Evolutionary conservation across 257 asterid species (phyloP).

Genomic region (Solanum medicagineum): DNA sequence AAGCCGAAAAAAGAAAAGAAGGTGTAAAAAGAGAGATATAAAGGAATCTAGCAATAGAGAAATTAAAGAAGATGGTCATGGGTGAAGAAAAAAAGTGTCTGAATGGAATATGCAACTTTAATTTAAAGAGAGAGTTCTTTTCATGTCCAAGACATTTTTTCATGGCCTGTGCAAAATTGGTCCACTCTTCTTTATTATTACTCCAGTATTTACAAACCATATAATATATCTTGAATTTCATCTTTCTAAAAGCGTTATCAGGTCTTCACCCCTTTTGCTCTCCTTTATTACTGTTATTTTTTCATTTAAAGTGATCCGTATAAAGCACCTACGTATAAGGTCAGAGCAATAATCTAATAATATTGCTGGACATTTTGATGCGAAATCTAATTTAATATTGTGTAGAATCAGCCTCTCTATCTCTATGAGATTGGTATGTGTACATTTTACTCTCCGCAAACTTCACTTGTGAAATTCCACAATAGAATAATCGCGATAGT

Average conservation of each 20-base stretch:
- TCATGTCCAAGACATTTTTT: slow-evolving; percentile 29
- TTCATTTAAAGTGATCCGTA: neutral
- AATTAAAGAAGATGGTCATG: neutral
- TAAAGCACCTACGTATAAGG: neutral
- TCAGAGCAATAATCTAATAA: neutral
- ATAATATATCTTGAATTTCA: neutral
- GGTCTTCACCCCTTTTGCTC: neutral
- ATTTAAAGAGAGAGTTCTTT: slow-evolving; percentile 11
- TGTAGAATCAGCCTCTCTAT: no score
- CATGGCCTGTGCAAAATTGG: slow-evolving; percentile 9
- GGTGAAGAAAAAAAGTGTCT: neutral
- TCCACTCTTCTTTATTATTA: slow-evolving; percentile 4
- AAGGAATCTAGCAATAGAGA: slow-evolving; percentile 9
- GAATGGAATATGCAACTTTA: neutral
- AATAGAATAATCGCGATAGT: no score
- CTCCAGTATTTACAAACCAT: slow-evolving; percentile 7
- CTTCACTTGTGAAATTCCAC: no score
- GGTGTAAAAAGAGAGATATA: neutral
- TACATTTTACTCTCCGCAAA: no score
- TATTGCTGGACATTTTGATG: neutral
- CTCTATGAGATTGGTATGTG: no score
- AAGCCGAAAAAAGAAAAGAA: neutral
- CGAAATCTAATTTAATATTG: neutral
- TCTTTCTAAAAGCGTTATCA: neutral
- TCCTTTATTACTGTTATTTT: neutral